These are phyloP conservation scores for Trichocomaceae sp. DNA, from an alignment of 2,329 filamentous ascomycete species.

Conservation along the genomic window DNA sequence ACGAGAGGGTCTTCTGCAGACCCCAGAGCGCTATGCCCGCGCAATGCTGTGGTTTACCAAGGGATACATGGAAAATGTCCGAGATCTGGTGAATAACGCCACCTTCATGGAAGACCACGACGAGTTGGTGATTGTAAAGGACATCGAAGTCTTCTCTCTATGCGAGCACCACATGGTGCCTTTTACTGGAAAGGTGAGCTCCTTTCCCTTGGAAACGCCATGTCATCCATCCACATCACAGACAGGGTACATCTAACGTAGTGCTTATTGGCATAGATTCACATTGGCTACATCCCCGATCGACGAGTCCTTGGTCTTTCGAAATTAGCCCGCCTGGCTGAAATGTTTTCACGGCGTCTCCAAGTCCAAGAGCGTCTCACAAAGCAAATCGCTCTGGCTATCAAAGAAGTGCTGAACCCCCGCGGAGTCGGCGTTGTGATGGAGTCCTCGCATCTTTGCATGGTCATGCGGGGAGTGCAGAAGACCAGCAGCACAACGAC, in stretches of 20 bases:
- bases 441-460: constrained; percentile 93
- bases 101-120: constrained; percentile 96
- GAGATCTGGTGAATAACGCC: constrained; percentile 84
- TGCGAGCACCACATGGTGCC: constrained; percentile 98
- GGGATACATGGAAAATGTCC: constrained; percentile 91
- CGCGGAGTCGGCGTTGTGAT: constrained; percentile 96
- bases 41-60: constrained; percentile 94
- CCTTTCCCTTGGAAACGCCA: constrained; percentile 9
- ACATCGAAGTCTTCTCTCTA: constrained; percentile 89
- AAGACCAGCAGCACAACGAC: constrained; percentile 83
- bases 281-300: constrained; percentile 94
- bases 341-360: constrained; percentile 89
- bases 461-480: constrained; percentile 98
- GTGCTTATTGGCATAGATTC: constrained; percentile 60
- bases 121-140: constrained; percentile 95
- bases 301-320: constrained; percentile 90
- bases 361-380: constrained; percentile 96
- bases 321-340: constrained; percentile 89
- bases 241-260: constrained; percentile 5
- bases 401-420: constrained; percentile 87
- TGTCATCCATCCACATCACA: background rate
- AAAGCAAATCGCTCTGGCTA: constrained; percentile 88
- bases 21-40: constrained; percentile 83
- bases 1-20: constrained; percentile 56
- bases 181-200: constrained; percentile 78